Evolutionary conservation across 345 rosid genomes (phyloP).

Genomic region (Noccaea bulbosa): DNA sequence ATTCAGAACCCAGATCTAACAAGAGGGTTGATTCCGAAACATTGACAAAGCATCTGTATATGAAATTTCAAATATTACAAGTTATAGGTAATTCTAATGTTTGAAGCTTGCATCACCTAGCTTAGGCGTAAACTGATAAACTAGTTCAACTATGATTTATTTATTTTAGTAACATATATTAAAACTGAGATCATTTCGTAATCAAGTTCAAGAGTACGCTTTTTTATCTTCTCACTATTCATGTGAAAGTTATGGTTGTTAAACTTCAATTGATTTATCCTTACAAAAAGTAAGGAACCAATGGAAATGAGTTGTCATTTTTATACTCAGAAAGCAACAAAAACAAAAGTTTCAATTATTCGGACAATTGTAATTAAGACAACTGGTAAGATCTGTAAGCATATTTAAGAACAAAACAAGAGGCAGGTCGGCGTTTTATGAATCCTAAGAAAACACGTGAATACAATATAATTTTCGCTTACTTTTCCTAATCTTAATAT

Average conservation of each 20-base stretch:
- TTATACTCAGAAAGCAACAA: conserved; percentile 11
- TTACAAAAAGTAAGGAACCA: not conserved
- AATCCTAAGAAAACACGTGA: conserved; percentile 34
- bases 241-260: not conserved
- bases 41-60: not conserved
- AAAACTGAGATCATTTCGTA: not conserved
- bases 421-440: conserved; percentile 24
- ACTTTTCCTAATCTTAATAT: conserved; percentile 4
- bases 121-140: too few relatives aligned
- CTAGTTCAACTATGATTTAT: not conserved
- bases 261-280: not conserved
- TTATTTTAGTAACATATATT: conserved; percentile 8
- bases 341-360: conserved; percentile 12
- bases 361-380: conserved; percentile 6
- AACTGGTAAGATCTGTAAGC: conserved; percentile 16
- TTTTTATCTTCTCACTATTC: too few relatives aligned
- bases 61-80: too few relatives aligned
- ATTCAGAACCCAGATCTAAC: not conserved
- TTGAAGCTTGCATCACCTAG: too few relatives aligned
- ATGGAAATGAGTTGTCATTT: conserved; percentile 4
- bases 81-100: too few relatives aligned
- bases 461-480: conserved; percentile 15
- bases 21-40: not conserved
- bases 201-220: not conserved
- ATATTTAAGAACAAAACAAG: conserved; percentile 20